Evolutionary conservation across 1,284 basidiomycete genomes (phyloP).

Genomic region (Ceratobasidium sp.): DNA sequence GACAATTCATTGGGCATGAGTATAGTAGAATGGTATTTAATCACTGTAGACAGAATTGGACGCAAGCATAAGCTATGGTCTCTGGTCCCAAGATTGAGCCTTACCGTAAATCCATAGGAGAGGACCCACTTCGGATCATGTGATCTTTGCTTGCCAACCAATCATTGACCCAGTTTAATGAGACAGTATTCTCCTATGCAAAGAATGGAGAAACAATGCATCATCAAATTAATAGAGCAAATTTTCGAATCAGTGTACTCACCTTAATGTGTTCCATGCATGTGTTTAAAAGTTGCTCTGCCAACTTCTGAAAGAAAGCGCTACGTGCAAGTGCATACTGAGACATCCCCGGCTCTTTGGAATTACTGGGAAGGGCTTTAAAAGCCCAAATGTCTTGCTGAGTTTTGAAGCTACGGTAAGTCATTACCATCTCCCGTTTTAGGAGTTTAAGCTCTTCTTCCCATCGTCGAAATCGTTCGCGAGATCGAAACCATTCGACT

Average conservation of each 20-base stretch:
- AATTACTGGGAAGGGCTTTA: no score
- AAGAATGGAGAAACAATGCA: not conserved
- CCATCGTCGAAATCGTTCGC: conserved; percentile 19
- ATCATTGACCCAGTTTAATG: not conserved
- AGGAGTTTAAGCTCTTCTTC: conserved; percentile 26
- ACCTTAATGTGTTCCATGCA: not conserved
- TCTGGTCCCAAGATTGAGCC: no score
- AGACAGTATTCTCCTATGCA: not conserved
- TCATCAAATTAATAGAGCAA: no score
- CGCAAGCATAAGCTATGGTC: no score
- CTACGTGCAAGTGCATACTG: not conserved
- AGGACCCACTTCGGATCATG: no score
- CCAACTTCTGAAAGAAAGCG: not conserved
- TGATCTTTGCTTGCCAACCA: not conserved
- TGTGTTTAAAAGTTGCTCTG: not conserved
- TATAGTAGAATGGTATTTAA: no score
- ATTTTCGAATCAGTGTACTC: no score
- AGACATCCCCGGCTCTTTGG: not conserved
- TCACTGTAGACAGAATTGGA: no score
- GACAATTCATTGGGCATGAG: no score
- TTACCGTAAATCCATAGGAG: no score
- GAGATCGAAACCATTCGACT: conserved; percentile 21
- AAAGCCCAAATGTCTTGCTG: not conserved
- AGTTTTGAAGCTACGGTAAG: not conserved
- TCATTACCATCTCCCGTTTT: conserved; percentile 33